These are phyloP conservation scores for Rubia tinctorum DNA, from an alignment of 305 asterid genomes.

Conservation along the genomic window DNA sequence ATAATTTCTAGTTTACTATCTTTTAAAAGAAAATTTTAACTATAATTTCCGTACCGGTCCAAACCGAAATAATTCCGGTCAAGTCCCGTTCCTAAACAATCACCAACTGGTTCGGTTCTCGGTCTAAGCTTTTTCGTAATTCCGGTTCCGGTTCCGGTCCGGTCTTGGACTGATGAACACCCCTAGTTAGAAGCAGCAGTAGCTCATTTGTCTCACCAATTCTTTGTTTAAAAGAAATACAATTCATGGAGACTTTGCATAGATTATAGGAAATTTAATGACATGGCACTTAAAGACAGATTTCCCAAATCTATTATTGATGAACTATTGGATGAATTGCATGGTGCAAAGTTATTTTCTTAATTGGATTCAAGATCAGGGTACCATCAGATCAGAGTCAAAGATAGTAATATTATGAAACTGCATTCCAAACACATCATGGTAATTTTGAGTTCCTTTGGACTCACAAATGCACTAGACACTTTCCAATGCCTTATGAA, in stretches of 20 bases:
- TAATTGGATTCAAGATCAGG: background rate
- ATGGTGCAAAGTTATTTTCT: background rate
- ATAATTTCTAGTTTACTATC: no score
- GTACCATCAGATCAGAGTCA: background rate
- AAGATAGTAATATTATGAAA: background rate
- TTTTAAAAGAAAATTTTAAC: no score
- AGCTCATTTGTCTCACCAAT: background rate
- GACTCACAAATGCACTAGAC: background rate
- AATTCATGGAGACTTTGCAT: background rate
- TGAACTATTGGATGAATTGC: background rate
- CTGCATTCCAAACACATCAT: background rate
- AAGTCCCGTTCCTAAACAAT: no score
- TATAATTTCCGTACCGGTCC: no score
- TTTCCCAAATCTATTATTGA: background rate
- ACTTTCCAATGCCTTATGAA: background rate
- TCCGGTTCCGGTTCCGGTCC: no score
- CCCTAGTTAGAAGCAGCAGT: no score
- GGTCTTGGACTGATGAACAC: no score
- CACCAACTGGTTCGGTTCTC: no score
- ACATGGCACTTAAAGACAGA: background rate
- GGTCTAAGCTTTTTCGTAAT: no score
- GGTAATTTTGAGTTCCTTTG: background rate
- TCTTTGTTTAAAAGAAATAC: background rate
- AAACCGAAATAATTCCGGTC: no score
- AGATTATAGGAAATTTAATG: background rate